These are phyloP conservation scores for Flueggea neowawraea DNA, from an alignment of 441 rosid species.

Conservation along the genomic window DNA sequence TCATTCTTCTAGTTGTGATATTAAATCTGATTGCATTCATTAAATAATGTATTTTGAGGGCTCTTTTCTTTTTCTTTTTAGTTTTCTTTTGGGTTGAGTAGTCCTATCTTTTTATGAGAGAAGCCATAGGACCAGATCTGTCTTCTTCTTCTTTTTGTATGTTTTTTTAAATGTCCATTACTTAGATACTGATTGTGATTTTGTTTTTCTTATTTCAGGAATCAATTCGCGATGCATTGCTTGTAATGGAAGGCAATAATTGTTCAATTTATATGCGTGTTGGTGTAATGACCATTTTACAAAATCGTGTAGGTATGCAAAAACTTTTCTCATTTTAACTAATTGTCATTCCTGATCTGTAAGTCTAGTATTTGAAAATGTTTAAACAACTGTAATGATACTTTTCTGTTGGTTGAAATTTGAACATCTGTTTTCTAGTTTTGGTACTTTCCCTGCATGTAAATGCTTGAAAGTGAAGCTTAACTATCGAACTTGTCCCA, in stretches of 20 bases:
- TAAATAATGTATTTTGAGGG: too few species aligned
- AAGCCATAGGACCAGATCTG: not conserved
- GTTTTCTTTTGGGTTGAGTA: too few species aligned
- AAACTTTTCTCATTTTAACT: not conserved
- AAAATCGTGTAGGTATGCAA: constrained; percentile 71
- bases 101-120: not conserved
- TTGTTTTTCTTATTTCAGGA: constrained; percentile 37
- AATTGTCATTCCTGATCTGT: not conserved
- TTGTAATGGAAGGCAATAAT: constrained; percentile 33
- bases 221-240: constrained; percentile 52
- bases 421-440: too few species aligned
- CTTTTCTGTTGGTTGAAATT: too few species aligned
- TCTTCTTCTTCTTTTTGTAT: constrained; percentile 1
- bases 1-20: too few species aligned
- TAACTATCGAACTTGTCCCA: too few species aligned
- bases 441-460: too few species aligned
- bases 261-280: constrained; percentile 65
- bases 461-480: too few species aligned
- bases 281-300: constrained; percentile 78
- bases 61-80: too few species aligned
- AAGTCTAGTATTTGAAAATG: not conserved
- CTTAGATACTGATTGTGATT: constrained; percentile 10
- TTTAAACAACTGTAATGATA: too few species aligned
- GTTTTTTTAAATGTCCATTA: constrained; percentile 1
- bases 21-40: too few species aligned